phyloP scores from a whole-genome alignment of 495 filamentous ascomycete genomes.

The Darksidea phi region DNA sequence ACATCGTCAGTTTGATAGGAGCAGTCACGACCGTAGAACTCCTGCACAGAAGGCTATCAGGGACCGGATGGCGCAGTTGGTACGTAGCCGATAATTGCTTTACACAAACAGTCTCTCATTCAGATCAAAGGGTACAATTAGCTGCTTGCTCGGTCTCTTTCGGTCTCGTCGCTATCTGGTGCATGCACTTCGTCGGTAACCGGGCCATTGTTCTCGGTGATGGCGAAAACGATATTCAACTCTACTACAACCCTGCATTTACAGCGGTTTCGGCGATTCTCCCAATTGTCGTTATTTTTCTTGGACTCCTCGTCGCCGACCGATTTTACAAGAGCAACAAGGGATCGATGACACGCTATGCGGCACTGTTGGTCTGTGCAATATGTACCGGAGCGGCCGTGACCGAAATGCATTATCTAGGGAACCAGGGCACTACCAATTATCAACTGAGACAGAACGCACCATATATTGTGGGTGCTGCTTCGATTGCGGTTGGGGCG shows the following conservation, averaged over 20 bases:
- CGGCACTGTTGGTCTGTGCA: conserved; percentile 54
- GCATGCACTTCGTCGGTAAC: conserved; percentile 85
- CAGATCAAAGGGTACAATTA: conserved; percentile 61
- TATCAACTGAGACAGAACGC: conserved; percentile 61
- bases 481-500: conserved; percentile 67
- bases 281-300: conserved; percentile 69
- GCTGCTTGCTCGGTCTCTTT: conserved; percentile 69
- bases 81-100: conserved; percentile 14
- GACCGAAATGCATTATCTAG: conserved; percentile 88
- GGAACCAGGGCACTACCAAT: conserved; percentile 77
- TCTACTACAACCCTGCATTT: conserved; percentile 68
- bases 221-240: conserved; percentile 61
- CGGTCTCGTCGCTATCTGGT: conserved; percentile 82
- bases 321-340: conserved; percentile 42
- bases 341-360: conserved; percentile 40
- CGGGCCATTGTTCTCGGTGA: conserved; percentile 68
- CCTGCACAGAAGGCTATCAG: conserved; percentile 60
- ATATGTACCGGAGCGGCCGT: conserved; percentile 68
- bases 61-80: conserved; percentile 37
- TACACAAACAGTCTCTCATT: background rate
- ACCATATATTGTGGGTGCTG: conserved; percentile 64
- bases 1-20: conserved; percentile 73
- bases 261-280: conserved; percentile 79
- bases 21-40: conserved; percentile 77
- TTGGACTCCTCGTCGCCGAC: conserved; percentile 66